Evolutionary conservation across 2,329 filamentous ascomycete species (phyloP).

Genomic region (Lecanoromycetidae sp.): DNA sequence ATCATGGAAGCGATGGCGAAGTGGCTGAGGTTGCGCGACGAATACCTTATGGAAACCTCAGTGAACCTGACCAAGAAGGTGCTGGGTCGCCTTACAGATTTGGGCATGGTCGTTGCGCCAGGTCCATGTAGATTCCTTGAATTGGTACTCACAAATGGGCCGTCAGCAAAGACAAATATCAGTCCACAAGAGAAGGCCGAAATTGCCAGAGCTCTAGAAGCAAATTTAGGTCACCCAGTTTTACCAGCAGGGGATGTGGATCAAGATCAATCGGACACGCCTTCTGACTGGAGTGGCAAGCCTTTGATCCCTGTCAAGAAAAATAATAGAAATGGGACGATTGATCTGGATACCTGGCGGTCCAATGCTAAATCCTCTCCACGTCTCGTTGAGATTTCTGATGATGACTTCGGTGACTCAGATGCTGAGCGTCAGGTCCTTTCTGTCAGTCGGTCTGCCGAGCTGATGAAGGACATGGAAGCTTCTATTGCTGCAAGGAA

Average conservation of each 20-base stretch:
- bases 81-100: conserved; percentile 65
- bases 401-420: conserved; percentile 31
- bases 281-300: conserved; percentile 4
- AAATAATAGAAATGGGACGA: conserved; percentile 14
- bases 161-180: conserved; percentile 59
- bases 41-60: conserved; percentile 69
- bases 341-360: conserved; percentile 25
- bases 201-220: conserved; percentile 51
- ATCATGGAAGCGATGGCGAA: conserved; percentile 61
- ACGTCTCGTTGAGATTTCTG: conserved; percentile 21
- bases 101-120: conserved; percentile 56
- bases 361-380: conserved; percentile 24
- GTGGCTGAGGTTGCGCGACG: conserved; percentile 82
- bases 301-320: not conserved
- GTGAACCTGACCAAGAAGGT: conserved; percentile 77
- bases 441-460: conserved; percentile 29
- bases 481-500: conserved; percentile 19
- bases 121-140: conserved; percentile 52
- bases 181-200: conserved; percentile 74
- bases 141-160: conserved; percentile 41
- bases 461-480: conserved; percentile 17
- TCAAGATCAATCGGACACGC: conserved; percentile 26
- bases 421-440: conserved; percentile 31
- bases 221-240: conserved; percentile 33
- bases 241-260: conserved; percentile 23